These are phyloP conservation scores for Microsporum canis DNA, from an alignment of 2,329 filamentous ascomycete genomes.

Conservation along the genomic window DNA sequence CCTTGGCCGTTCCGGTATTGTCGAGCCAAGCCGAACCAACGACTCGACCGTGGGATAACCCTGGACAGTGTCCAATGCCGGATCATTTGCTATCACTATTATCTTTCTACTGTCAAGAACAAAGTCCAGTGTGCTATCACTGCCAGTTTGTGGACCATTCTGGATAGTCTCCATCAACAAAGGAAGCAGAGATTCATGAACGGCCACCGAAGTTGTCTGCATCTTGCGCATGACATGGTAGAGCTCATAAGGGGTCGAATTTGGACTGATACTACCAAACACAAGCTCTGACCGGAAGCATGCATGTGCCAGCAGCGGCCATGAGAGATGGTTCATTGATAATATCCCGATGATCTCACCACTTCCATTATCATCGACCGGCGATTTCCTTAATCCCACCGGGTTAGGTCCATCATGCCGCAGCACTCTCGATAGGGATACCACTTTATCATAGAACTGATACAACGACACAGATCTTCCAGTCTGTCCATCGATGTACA, in stretches of 20 bases:
- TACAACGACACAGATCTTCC: constrained; percentile 5
- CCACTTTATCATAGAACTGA: constrained; percentile 10
- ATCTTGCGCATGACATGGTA: constrained; percentile 14
- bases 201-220: constrained; percentile 10
- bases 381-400: constrained; percentile 7
- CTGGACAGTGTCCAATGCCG: constrained; percentile 7
- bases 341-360: constrained; percentile 11
- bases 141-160: background rate
- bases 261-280: constrained; percentile 11
- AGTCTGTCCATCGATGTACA: constrained; percentile 10
- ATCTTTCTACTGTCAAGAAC: constrained; percentile 10
- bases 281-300: constrained; percentile 11
- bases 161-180: constrained; percentile 7
- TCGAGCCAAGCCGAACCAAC: constrained; percentile 8
- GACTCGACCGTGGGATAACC: constrained; percentile 10
- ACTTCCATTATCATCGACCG: constrained; percentile 7
- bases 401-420: constrained; percentile 10
- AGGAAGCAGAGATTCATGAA: constrained; percentile 11
- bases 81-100: constrained; percentile 10
- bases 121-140: constrained; percentile 2
- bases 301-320: constrained; percentile 11
- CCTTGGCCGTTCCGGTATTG: constrained; percentile 2
- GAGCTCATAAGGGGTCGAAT: constrained; percentile 10
- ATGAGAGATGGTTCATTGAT: constrained; percentile 10
- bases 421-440: constrained; percentile 8